Evolutionary conservation across 306 rosid species (phyloP), one percentile per base, ranked within the genome.

Genomic region (Citrullus colocynthis): DNA sequence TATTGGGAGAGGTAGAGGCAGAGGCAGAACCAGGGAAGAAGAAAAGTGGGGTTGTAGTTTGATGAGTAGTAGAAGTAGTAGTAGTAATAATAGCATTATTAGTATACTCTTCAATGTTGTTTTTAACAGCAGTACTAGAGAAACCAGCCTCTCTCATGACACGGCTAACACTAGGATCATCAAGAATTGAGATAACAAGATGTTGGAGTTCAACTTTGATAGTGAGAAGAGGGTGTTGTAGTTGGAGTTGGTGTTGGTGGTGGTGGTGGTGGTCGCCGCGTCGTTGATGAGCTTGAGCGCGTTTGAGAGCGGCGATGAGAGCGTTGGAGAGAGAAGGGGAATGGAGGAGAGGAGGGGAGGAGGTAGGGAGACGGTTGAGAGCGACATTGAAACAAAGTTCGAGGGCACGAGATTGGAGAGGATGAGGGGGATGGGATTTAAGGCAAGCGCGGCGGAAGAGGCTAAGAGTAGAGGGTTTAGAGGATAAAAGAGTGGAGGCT

Each of bases 81-180:
- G 54, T 3, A 48, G 15, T 48, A 48, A 4, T 48, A 48, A 11
- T 48, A 52, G 2, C 5, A 16, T 52, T 15, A 16, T 6, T 52
- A 17, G 3, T 52, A 17, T 52, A 52, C 20, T 52, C 55, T 24
- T 78, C 81, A 0, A 78, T 58, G 49, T 78, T 78, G 41, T 41
- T 66, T 39, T 78, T 78, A 4, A 78, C 76, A 0, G 73, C 76
- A 9, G 81, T 78, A 16, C 81, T 78, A 0, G 76, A 65, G 18
- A 78, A 78, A 3, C 81, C 81, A 39, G 81, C 81, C n/a, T 78
- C 81, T 37, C 76, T 54, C 81, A 78, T 78, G 10, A 78, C 81
- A 1, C 81, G 44, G 17, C 81, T 78, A 48, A 78, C 81, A 9
- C 81, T 78, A 0, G 81, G 81, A 39, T 78, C 81, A 24, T 78